Percentiles rank a stretch among this genome's conserved stretches.
phyloP scores from a whole-genome alignment of 176 grass and related monocot genomes.

The Melocanna baccifera region DNA sequence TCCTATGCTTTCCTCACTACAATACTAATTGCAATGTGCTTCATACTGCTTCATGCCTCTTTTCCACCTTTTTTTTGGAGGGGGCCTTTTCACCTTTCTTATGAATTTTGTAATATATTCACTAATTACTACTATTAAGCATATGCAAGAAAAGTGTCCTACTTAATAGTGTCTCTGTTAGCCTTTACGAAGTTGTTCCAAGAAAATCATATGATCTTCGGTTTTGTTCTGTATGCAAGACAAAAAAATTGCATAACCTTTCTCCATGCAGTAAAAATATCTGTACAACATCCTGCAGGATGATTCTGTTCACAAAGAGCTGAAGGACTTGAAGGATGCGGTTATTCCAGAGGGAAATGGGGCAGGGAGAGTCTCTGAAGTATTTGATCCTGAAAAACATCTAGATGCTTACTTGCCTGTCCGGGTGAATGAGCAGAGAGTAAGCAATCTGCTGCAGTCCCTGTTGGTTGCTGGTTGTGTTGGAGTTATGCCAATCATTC shows the following conservation, averaged over 20 bases:
- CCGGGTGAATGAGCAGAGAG: slow-evolving; percentile 78
- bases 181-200: neutral
- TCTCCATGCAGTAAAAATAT: slow-evolving; percentile 1
- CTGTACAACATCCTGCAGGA: slow-evolving; percentile 37
- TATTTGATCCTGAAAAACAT: slow-evolving; percentile 83
- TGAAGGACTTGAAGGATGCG: slow-evolving; percentile 71
- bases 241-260: neutral
- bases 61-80: neutral
- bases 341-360: slow-evolving; percentile 38
- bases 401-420: slow-evolving; percentile 80
- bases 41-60: slow-evolving; percentile 10
- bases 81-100: neutral
- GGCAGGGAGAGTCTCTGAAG: slow-evolving; percentile 28
- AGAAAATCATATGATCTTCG: neutral
- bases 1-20: neutral
- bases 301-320: slow-evolving; percentile 46
- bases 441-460: slow-evolving; percentile 83
- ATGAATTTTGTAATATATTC: neutral
- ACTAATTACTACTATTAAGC: neutral
- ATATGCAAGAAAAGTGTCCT: neutral
- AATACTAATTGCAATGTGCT: neutral
- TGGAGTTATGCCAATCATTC: slow-evolving; percentile 66
- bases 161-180: neutral
- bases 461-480: slow-evolving; percentile 68
- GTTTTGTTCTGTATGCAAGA: neutral